phyloP scores from a whole-genome alignment of 352 stramenopile species.

The Globisporangium rhizosaccharum region DNA sequence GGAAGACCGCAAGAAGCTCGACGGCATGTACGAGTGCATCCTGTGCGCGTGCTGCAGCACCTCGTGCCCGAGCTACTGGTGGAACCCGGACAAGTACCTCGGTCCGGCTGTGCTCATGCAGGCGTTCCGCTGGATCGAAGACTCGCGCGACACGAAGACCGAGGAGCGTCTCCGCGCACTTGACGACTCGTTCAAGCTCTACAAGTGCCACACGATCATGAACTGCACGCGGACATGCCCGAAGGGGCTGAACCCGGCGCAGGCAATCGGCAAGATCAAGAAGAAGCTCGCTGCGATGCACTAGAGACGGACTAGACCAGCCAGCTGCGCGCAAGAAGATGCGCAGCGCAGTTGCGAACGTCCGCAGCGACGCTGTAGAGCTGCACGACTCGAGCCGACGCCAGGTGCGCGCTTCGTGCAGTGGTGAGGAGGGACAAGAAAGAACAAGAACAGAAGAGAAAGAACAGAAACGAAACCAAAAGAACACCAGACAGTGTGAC shows the following conservation, averaged over 20 bases:
- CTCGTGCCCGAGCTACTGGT: constrained; percentile 99
- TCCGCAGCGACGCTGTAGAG: too few relatives aligned
- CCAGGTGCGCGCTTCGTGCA: too few relatives aligned
- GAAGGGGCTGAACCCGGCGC: constrained; percentile 99
- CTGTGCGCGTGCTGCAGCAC: constrained; percentile 99
- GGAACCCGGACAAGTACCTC: constrained; percentile 96
- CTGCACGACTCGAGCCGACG: too few relatives aligned
- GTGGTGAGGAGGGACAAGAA: not conserved
- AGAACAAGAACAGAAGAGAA: not conserved
- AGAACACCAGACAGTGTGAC: not conserved
- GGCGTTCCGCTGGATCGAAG: constrained; percentile 98
- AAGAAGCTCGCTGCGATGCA: constrained; percentile 87
- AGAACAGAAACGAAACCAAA: not conserved
- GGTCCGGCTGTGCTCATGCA: constrained; percentile 91
- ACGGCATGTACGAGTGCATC: constrained; percentile 99
- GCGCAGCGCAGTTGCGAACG: not conserved
- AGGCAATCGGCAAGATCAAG: constrained; percentile 99
- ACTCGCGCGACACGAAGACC: constrained; percentile 97
- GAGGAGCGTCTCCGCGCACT: constrained; percentile 93
- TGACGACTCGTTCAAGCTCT: constrained; percentile 99
- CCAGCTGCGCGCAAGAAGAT: not conserved
- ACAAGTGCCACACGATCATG: constrained; percentile 99
- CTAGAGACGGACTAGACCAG: constrained; percentile 21
- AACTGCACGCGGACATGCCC: constrained; percentile 99
- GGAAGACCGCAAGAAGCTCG: constrained; percentile 98